Conservation (phyloP, 139 green algal genomes). For the Chlamydomonas eustigma region DNA sequence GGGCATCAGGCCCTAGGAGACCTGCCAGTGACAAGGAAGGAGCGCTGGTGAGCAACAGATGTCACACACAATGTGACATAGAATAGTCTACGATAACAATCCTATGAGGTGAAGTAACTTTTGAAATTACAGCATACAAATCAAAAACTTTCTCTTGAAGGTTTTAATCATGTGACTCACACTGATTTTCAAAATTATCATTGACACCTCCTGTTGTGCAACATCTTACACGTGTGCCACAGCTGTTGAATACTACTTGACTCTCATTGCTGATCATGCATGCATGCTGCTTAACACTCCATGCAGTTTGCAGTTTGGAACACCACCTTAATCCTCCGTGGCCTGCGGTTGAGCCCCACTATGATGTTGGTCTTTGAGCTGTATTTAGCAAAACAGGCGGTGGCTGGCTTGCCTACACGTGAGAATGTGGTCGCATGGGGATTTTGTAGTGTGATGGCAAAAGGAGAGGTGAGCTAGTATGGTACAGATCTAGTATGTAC, state of each 20-base stretch:
- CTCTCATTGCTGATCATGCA: too few relatives aligned
- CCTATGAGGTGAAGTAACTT: too few relatives aligned
- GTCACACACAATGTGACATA: too few relatives aligned
- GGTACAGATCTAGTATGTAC: neutral
- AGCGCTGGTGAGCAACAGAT: neutral
- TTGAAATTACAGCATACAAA: too few relatives aligned
- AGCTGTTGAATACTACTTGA: too few relatives aligned
- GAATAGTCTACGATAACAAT: too few relatives aligned
- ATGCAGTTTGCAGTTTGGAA: slow-evolving; percentile 7
- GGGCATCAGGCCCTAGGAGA: slow-evolving; percentile 2
- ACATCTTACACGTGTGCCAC: too few relatives aligned
- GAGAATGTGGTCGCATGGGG: slow-evolving; percentile 54
- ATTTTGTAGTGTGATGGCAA: slow-evolving; percentile 23
- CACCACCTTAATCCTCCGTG: slow-evolving; percentile 17
- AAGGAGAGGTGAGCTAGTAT: slow-evolving; percentile 30
- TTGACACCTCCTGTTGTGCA: too few relatives aligned
- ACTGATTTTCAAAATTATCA: too few relatives aligned
- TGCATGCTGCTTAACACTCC: too few relatives aligned
- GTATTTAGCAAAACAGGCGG: slow-evolving; percentile 29
- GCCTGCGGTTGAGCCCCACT: slow-evolving; percentile 30
- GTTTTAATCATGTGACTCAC: too few relatives aligned
- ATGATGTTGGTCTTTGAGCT: slow-evolving; percentile 48
- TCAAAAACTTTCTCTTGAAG: too few relatives aligned
- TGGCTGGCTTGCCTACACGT: slow-evolving; percentile 39
- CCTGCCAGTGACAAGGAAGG: neutral